Conservation (phyloP, 345 rosid genomes). For the Dimocarpus longan region DNA sequence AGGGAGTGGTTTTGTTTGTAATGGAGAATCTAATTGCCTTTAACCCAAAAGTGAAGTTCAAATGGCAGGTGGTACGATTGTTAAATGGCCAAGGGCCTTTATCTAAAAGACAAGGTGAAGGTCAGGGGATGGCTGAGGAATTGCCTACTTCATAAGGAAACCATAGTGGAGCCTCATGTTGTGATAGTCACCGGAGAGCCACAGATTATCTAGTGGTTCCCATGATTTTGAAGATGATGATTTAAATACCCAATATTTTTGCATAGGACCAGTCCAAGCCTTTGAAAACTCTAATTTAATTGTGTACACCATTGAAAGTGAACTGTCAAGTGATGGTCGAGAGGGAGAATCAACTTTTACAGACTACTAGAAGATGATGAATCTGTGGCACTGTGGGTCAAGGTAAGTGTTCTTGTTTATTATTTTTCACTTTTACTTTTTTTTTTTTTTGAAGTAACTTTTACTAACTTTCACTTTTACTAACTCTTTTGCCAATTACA, state of each 20-base stretch:
- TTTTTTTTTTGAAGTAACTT: no score
- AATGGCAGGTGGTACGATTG: conserved; percentile 35
- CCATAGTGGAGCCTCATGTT: conserved; percentile 43
- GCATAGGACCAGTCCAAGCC: conserved; percentile 36
- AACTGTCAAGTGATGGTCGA: conserved; percentile 44
- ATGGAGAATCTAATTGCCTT: conserved; percentile 37
- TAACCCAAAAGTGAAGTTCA: conserved; percentile 42
- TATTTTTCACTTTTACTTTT: no score
- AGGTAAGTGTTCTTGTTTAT: no score
- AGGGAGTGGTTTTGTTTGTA: conserved; percentile 29
- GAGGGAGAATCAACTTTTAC: conserved; percentile 57
- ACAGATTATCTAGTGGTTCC: conserved; percentile 44
- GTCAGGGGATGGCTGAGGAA: conserved; percentile 35
- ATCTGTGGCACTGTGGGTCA: no score
- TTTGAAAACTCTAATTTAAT: conserved; percentile 47
- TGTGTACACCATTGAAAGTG: conserved; percentile 54
- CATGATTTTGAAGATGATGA: conserved; percentile 58
- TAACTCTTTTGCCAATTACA: no score
- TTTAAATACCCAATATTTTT: conserved; percentile 39
- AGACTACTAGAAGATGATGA: conserved; percentile 70
- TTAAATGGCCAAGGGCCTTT: conserved; percentile 39
- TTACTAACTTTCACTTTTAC: no score
- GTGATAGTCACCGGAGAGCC: conserved; percentile 50
- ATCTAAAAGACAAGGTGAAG: conserved; percentile 34
- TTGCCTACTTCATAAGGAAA: conserved; percentile 42